A percentile compares a stretch with the other conserved stretches of the same genome.
These are phyloP conservation scores for Exserohilum rostratum DNA, from an alignment of 2,329 filamentous ascomycete genomes.

Conservation along the genomic window DNA sequence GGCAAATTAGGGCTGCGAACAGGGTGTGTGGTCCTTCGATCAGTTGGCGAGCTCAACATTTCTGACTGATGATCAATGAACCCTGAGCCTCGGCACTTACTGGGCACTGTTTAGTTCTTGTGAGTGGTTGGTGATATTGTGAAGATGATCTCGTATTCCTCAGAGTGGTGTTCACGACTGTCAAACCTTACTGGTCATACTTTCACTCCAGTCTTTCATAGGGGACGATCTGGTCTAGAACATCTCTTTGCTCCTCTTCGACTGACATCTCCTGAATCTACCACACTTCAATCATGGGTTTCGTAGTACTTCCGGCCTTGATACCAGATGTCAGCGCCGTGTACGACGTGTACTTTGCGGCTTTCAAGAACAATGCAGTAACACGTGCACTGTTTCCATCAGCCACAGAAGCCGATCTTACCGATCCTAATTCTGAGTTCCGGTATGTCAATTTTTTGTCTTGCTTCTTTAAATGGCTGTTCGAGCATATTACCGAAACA, in stretches of 20 bases:
- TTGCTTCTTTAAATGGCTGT: not conserved
- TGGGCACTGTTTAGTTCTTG: not conserved
- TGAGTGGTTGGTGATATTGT: not conserved
- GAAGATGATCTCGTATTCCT: not conserved
- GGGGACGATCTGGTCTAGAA: not conserved
- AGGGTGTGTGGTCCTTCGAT: not conserved
- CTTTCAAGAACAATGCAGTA: slow-evolving; percentile 54
- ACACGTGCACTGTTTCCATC: slow-evolving; percentile 53
- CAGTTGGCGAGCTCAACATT: slow-evolving; percentile 1
- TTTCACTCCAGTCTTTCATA: not conserved
- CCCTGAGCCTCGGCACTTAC: not conserved
- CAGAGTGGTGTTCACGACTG: not conserved
- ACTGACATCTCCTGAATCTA: not conserved
- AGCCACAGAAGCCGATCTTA: slow-evolving; percentile 25
- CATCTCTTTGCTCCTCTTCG: not conserved
- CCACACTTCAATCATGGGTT: slow-evolving; percentile 27
- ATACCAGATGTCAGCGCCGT: slow-evolving; percentile 55
- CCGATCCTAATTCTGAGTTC: slow-evolving; percentile 29
- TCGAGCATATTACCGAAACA: not conserved
- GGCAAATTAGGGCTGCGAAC: not conserved
- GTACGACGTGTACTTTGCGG: slow-evolving; percentile 57
- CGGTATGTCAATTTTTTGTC: slow-evolving; percentile 19
- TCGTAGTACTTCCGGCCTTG: slow-evolving; percentile 54
- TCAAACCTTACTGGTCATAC: not conserved
- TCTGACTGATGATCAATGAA: slow-evolving; percentile 1